Evolutionary conservation across 1,139 yeast species (phyloP).

Genomic region (Yamadazyma sp.): DNA sequence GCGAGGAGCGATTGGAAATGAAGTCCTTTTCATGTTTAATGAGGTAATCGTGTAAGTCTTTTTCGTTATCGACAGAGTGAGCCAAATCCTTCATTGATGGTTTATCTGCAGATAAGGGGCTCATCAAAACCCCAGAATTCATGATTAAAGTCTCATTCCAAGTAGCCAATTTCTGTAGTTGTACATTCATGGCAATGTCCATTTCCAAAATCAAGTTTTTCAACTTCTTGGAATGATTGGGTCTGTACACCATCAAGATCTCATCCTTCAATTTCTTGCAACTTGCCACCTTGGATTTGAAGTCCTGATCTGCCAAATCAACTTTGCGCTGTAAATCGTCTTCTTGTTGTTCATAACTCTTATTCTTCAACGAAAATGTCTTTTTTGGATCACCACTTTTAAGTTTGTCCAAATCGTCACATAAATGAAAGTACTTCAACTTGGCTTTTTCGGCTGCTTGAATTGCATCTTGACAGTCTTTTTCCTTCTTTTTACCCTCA

Average conservation of each 20-base stretch:
- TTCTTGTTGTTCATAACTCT: slow-evolving; percentile 85
- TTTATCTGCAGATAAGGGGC: slow-evolving; percentile 61
- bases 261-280: slow-evolving; percentile 77
- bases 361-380: slow-evolving; percentile 73
- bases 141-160: slow-evolving; percentile 81
- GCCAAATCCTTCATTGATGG: slow-evolving; percentile 77
- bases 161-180: slow-evolving; percentile 84
- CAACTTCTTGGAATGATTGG: slow-evolving; percentile 69
- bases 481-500: slow-evolving; percentile 77
- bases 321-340: slow-evolving; percentile 84
- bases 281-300: slow-evolving; percentile 69
- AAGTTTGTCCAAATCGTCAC: slow-evolving; percentile 84
- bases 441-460: slow-evolving; percentile 86
- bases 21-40: slow-evolving; percentile 44
- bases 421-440: slow-evolving; percentile 71
- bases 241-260: slow-evolving; percentile 71
- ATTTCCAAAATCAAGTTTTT: slow-evolving; percentile 79
- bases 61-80: slow-evolving; percentile 75
- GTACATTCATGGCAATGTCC: slow-evolving; percentile 86
- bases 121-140: slow-evolving; percentile 79
- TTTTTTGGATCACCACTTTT: slow-evolving; percentile 84
- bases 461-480: slow-evolving; percentile 80
- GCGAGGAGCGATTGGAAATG: slow-evolving; percentile 24
- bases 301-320: slow-evolving; percentile 81
- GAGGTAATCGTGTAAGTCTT: slow-evolving; percentile 73